Evolutionary conservation across 306 rosid species (phyloP).

Genomic region (peach (Prunus persica)): DNA sequence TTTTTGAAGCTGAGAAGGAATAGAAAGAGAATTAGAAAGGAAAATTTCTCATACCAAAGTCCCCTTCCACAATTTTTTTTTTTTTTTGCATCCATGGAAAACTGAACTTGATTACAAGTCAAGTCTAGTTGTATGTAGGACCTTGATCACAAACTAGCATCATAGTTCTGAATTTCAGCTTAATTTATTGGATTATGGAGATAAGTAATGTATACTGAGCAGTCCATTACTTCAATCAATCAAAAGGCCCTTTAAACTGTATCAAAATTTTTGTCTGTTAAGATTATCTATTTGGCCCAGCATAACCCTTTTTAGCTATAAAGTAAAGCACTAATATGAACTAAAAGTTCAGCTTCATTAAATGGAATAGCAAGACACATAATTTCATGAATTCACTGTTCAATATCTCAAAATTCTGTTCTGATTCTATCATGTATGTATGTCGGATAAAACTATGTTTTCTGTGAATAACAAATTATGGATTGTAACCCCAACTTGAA

Average conservation of each 20-base stretch:
- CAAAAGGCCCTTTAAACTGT: background rate
- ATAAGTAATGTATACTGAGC: background rate
- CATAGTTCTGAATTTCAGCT: background rate
- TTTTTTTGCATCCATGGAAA: background rate
- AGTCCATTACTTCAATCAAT: background rate
- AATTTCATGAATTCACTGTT: background rate
- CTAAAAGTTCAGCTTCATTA: background rate
- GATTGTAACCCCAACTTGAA: background rate
- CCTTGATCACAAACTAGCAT: background rate
- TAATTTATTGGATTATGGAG: background rate
- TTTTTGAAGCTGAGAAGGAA: slow-evolving; percentile 20
- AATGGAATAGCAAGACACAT: background rate
- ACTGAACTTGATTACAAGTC: background rate
- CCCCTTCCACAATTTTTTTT: background rate
- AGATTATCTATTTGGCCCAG: background rate
- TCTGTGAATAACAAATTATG: background rate
- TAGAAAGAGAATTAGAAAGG: background rate
- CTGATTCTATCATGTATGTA: background rate
- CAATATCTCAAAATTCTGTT: background rate
- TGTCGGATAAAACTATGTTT: background rate
- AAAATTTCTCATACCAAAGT: background rate
- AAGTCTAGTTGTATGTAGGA: background rate
- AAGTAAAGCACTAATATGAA: background rate
- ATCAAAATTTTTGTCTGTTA: background rate
- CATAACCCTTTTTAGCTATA: background rate